Conservation (phyloP, 805 yeast genomes). For the Candida sonorensis region DNA sequence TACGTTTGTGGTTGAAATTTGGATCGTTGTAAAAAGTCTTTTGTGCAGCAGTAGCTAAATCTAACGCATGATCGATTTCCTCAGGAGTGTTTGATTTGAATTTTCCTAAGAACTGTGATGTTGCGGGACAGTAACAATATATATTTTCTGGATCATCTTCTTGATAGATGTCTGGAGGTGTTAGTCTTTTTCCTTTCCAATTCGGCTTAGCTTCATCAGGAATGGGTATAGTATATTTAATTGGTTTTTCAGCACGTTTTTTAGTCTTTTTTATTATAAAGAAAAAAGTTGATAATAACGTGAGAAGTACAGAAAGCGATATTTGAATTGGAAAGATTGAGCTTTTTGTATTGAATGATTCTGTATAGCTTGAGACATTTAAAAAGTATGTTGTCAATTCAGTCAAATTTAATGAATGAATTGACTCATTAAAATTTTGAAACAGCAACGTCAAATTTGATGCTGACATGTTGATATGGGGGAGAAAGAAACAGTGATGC, state of each 20-base stretch:
- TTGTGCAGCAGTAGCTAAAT: slow-evolving; percentile 50
- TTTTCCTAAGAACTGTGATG: slow-evolving; percentile 81
- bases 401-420: slow-evolving; percentile 15
- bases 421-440: slow-evolving; percentile 17
- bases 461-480: slow-evolving; percentile 6
- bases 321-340: slow-evolving; percentile 23
- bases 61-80: slow-evolving; percentile 65
- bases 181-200: slow-evolving; percentile 84
- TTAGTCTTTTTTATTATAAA: slow-evolving; percentile 18
- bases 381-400: slow-evolving; percentile 10
- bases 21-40: slow-evolving; percentile 42
- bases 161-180: slow-evolving; percentile 52
- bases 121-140: slow-evolving; percentile 92
- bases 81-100: slow-evolving; percentile 54
- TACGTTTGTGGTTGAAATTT: slow-evolving; percentile 48
- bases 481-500: no score
- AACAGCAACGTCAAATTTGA: slow-evolving; percentile 16
- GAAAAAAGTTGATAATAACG: slow-evolving; percentile 16
- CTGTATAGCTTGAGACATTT: slow-evolving; percentile 10
- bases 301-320: slow-evolving; percentile 22
- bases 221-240: slow-evolving; percentile 45
- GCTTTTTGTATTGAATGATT: slow-evolving; percentile 3
- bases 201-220: slow-evolving; percentile 81
- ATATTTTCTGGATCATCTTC: slow-evolving; percentile 60
- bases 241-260: slow-evolving; percentile 26